Percentiles rank a stretch among this genome's conserved stretches.
These are phyloP conservation scores for Clavariopsis aquatica DNA, from an alignment of 495 filamentous ascomycete species.

Conservation along the genomic window DNA sequence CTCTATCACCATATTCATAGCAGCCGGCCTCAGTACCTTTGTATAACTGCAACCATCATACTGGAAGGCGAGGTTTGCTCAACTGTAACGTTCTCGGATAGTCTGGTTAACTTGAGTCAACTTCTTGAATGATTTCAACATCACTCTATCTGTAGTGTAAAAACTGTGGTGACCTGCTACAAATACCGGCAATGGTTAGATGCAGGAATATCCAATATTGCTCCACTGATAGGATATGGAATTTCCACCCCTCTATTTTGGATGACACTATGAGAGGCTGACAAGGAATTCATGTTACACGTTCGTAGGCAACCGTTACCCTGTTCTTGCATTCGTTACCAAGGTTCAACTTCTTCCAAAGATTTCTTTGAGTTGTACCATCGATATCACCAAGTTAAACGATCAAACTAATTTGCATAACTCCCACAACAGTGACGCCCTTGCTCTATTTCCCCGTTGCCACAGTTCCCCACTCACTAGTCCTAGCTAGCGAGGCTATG, in stretches of 20 bases:
- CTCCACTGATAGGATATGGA: not conserved
- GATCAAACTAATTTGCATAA: not conserved
- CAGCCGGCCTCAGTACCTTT: not conserved
- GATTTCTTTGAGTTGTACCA: not conserved
- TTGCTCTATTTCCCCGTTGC: not conserved
- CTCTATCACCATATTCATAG: not conserved
- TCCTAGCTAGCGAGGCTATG: not conserved
- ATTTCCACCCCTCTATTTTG: not conserved
- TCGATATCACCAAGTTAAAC: not conserved
- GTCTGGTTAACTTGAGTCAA: not conserved
- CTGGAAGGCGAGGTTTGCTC: not conserved
- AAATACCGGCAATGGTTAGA: not conserved
- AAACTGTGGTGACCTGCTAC: not conserved
- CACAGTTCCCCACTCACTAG: not conserved
- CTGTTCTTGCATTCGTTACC: constrained; percentile 9
- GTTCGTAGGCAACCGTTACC: not conserved
- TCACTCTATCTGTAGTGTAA: not conserved
- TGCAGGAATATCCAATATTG: constrained; percentile 13
- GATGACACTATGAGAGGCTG: not conserved
- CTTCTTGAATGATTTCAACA: not conserved
- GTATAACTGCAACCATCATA: not conserved
- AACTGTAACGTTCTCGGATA: not conserved
- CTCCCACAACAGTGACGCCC: not conserved
- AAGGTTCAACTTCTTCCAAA: not conserved
- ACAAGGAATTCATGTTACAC: constrained; percentile 9